Base-by-base conservation (phyloP, 75 land plant genomes). In the Picea glauca region DNA sequence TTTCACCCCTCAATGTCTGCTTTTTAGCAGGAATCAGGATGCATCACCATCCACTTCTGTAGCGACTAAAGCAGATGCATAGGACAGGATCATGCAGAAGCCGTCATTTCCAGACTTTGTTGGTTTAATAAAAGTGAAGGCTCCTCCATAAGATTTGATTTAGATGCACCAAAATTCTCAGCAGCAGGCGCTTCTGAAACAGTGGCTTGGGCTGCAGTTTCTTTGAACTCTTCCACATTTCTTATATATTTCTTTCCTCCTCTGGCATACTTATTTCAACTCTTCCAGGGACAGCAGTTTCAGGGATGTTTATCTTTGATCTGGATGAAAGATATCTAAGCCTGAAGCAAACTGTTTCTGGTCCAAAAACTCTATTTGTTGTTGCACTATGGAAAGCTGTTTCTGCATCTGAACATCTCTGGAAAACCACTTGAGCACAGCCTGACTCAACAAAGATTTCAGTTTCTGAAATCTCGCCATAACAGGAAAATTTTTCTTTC, bases 361-460 rank as follows among this genome's bases (percentile, higher is more conserved):
- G 84, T 14, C 89, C 92, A 90, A 90, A 92, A 64, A 82, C 75
- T 60, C 84, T 86, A 58, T 43, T 84, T 79, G 84, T 86, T 13
- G 86, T 86, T 33, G 87, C 78, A 78, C 85, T 81, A 40, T 90
- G 83, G 56, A 87, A 86, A 72, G 94, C 94, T 32, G 70, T 43
- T 80, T 90, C 92, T 57, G 94, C 94, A 88, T 92, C 90, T 18
- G 72, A 64, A 32, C 83, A 61, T 20, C 76, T 87, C 78, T 83
- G 80, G 67, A 88, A 92, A 5, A 92, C 81, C 35, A 92, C 92
- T 83, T 83, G 84, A 14, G 86, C 94, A 54, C 81, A 78, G 6
- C 63, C 85, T 6, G 75, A 79, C 26, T 83, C 78, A 65, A 58
- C 72, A 64, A 79, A 13, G 3, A 88, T 78, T 77, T 84, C 78